A percentile compares a stretch with the other conserved stretches of the same genome.
These are phyloP conservation scores for Peniophora sp. DNA, from an alignment of 1,284 basidiomycete genomes.

Conservation along the genomic window DNA sequence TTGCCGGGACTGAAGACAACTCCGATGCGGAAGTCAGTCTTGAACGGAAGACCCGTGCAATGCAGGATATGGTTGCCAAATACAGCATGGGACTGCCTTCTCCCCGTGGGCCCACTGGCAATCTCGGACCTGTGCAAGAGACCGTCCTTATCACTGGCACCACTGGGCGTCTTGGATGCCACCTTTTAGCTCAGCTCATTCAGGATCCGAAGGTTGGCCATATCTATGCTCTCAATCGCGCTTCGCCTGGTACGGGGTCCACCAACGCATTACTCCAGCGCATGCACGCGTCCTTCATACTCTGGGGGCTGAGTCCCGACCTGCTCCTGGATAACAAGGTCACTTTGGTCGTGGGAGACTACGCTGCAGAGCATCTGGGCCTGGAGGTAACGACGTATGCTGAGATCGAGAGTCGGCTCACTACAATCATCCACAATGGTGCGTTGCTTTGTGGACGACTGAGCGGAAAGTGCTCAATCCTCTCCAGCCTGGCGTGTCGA, in stretches of 20 bases:
- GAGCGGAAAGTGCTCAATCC: neutral
- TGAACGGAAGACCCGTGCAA: neutral
- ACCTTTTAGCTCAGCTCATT: slow-evolving; percentile 6
- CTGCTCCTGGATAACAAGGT: neutral
- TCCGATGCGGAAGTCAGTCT: neutral
- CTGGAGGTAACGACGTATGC: slow-evolving; percentile 6
- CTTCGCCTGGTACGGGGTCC: neutral
- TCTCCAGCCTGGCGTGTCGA: slow-evolving; percentile 18
- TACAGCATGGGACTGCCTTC: neutral
- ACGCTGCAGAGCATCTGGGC: neutral
- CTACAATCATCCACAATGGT: slow-evolving; percentile 10
- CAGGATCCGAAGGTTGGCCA: neutral
- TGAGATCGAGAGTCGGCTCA: slow-evolving; percentile 3
- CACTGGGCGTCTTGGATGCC: slow-evolving; percentile 8
- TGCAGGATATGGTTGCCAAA: slow-evolving; percentile 1
- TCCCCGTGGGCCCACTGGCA: neutral
- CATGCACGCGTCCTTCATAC: neutral
- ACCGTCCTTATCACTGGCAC: slow-evolving; percentile 1
- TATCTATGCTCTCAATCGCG: slow-evolving; percentile 1
- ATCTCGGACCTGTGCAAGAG: neutral
- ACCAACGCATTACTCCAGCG: neutral
- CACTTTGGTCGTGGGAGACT: neutral
- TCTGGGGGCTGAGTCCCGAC: neutral
- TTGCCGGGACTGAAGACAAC: neutral
- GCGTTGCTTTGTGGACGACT: neutral